These are phyloP conservation scores for Nicotiana undulata DNA, from an alignment of 257 asterid genomes.

Conservation along the genomic window DNA sequence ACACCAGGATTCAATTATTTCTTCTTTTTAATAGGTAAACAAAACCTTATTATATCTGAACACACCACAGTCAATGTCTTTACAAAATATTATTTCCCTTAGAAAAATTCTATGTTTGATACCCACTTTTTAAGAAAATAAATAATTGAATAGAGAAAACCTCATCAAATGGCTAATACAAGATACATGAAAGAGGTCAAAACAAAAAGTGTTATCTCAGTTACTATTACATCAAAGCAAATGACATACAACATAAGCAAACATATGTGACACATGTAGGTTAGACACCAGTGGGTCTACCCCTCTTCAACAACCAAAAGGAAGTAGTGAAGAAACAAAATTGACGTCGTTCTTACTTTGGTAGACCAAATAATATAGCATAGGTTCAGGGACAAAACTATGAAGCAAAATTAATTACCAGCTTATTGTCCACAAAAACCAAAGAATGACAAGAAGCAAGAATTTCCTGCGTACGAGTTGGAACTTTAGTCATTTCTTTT, in stretches of 20 bases:
- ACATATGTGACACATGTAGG: background rate
- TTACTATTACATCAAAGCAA: background rate
- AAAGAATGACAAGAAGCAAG: slow-evolving; percentile 98
- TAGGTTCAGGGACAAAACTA: background rate
- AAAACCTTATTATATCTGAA: background rate
- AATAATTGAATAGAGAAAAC: background rate
- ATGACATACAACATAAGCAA: background rate
- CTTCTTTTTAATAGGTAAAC: background rate
- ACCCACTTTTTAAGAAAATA: background rate
- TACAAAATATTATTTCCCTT: background rate
- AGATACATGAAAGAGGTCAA: background rate
- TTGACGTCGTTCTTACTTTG: background rate
- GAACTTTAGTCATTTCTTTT: slow-evolving; percentile 59
- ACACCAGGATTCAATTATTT: background rate
- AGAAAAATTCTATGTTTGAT: background rate
- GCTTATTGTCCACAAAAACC: slow-evolving; percentile 96
- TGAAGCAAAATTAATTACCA: slow-evolving; percentile 40
- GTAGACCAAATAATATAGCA: background rate
- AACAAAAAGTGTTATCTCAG: background rate
- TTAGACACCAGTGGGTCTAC: background rate
- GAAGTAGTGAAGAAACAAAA: background rate
- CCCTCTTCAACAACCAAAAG: background rate
- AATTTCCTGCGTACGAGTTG: slow-evolving; percentile 65
- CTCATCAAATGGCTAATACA: background rate
- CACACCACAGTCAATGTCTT: background rate